Base-by-base conservation (phyloP, 345 rosid species). In the Cardamine chenopodiifolia region DNA sequence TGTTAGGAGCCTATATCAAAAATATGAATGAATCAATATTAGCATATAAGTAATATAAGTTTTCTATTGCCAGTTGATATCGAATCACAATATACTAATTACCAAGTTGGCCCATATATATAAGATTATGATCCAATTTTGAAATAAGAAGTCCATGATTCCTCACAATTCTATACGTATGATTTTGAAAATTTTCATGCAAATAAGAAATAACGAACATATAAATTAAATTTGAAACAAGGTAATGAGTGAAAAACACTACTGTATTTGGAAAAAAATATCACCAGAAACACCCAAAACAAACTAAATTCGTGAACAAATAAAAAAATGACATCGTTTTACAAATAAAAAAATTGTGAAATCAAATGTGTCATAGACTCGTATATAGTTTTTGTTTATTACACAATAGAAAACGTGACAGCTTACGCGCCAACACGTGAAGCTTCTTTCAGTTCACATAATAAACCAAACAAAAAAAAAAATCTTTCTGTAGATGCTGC, bases 361-460 rank as follows among this genome's bases (percentile, higher is more conserved):
- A 40, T n/a, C n/a, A n/a, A n/a, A n/a, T 4, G n/a, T 3, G 45
- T 39, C n/a, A 13, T 34, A 34, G 14, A n/a, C n/a, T n/a, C n/a
- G n/a, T n/a, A n/a, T n/a, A n/a, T n/a, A n/a, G n/a, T n/a, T 12
- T 39, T 39, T 39, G 44, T 39, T 39, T 39, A 12, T 37, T 13
- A 35, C 40, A 10, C 14, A 3, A 0, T 34, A 14, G n/a, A 42
- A 42, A 40, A 40, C 45, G 7, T 40, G 45, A 13, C 45, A 40
- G 45, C 45, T 40, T 47, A 35, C 40, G 40, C 40, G 13, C 40
- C 40, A 9, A 37, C 42, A 37, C 42, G 42, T 11, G 42, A 11
- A 37, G 4, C 44, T 8, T 42, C 37, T 22, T n/a, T n/a, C 35
- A 47, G 28, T 48, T 74, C 72, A 74, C 78, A 66, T n/a, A 32